Conservation (phyloP, 169 alveolate genomes). For the Besnoitia besnoiti region DNA sequence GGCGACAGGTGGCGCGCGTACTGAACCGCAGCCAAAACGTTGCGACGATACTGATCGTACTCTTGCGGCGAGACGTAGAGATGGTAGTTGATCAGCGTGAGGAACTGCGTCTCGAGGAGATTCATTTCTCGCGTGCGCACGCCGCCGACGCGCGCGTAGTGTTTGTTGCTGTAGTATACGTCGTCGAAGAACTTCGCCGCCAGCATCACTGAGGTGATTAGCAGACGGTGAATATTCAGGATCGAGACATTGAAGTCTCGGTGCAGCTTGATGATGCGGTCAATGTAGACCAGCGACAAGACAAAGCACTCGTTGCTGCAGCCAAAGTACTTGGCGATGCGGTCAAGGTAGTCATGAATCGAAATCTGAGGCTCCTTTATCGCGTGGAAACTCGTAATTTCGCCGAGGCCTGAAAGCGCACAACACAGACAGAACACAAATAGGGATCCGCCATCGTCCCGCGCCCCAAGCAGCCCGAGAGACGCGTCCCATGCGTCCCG, state of each 20-base stretch:
- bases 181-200: constrained; percentile 94
- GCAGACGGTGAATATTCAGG: constrained; percentile 55
- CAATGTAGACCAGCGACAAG: constrained; percentile 76
- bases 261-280: constrained; percentile 71
- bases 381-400: constrained; percentile 33
- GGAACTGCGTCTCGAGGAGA: constrained; percentile 87
- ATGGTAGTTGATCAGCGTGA: constrained; percentile 83
- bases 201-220: constrained; percentile 87
- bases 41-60: constrained; percentile 84
- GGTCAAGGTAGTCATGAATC: constrained; percentile 79
- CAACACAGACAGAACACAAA: not conserved
- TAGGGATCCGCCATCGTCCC: not conserved
- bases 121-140: constrained; percentile 90
- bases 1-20: not conserved
- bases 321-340: constrained; percentile 88
- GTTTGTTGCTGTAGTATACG: constrained; percentile 85
- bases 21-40: constrained; percentile 77
- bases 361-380: constrained; percentile 83
- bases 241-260: constrained; percentile 18
- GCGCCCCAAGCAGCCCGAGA: not conserved
- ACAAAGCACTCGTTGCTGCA: constrained; percentile 80
- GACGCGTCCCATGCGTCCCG: not conserved
- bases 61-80: constrained; percentile 87
- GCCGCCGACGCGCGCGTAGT: constrained; percentile 94
- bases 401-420: constrained; percentile 3